Conservation (phyloP, 2,329 filamentous ascomycete species). For the Cercospora canescens region DNA sequence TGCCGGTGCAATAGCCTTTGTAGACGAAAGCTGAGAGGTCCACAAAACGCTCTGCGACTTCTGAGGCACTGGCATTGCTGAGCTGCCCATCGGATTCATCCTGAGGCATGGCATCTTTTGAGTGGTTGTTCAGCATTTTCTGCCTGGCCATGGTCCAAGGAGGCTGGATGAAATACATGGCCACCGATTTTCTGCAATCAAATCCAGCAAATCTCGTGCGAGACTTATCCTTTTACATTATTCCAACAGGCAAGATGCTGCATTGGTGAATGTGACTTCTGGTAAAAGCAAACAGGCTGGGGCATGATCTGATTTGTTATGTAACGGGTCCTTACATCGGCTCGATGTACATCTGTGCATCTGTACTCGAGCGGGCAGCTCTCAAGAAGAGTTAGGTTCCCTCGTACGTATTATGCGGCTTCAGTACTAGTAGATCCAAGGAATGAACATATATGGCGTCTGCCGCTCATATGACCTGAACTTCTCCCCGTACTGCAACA, state of each 20-base stretch:
- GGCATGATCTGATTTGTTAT: background rate
- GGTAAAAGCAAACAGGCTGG: background rate
- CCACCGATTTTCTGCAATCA: background rate
- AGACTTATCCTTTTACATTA: background rate
- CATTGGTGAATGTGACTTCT: background rate
- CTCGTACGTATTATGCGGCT: background rate
- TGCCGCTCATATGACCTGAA: constrained; percentile 40
- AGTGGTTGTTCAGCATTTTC: background rate
- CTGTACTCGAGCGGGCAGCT: background rate
- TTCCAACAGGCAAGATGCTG: background rate
- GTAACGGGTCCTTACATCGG: background rate
- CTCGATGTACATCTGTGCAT: background rate
- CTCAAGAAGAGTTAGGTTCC: background rate
- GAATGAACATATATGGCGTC: constrained; percentile 43
- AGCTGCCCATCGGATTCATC: background rate
- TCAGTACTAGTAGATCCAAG: constrained; percentile 29
- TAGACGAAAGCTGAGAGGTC: constrained; percentile 18
- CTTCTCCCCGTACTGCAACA: constrained; percentile 40
- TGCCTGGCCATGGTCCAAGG: constrained; percentile 1
- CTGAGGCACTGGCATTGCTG: background rate
- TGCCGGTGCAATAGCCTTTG: constrained; percentile 13
- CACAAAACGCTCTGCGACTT: constrained; percentile 13
- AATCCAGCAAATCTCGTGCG: background rate
- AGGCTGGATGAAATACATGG: background rate
- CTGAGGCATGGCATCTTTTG: constrained; percentile 4